phyloP scores from a whole-genome alignment of 2,329 filamentous ascomycete species.

The Arthroderma sp. region DNA sequence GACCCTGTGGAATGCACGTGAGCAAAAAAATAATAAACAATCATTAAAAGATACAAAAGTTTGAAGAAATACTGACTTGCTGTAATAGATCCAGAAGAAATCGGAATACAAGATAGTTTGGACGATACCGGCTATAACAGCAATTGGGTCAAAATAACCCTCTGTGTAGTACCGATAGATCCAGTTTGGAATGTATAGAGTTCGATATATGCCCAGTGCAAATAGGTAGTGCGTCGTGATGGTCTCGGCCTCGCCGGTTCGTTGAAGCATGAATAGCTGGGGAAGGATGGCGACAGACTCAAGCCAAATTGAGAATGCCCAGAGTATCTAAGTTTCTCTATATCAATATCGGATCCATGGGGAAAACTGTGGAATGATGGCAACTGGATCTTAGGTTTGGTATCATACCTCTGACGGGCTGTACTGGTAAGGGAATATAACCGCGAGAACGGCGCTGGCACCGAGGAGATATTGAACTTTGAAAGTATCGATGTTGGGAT shows the following conservation, averaged over 20 bases:
- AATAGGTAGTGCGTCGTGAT: slow-evolving; percentile 98
- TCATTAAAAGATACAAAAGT: neutral
- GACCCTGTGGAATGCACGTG: slow-evolving; percentile 33
- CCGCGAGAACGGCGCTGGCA: slow-evolving; percentile 61
- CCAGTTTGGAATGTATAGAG: slow-evolving; percentile 98
- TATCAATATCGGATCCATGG: slow-evolving; percentile 4
- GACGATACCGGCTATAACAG: slow-evolving; percentile 74
- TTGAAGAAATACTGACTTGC: slow-evolving; percentile 47
- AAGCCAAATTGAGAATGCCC: slow-evolving; percentile 97
- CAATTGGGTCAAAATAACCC: slow-evolving; percentile 70
- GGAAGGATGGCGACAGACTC: slow-evolving; percentile 93
- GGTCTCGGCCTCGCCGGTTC: slow-evolving; percentile 96
- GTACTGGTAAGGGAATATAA: slow-evolving; percentile 79
- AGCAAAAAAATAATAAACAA: neutral
- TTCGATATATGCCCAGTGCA: slow-evolving; percentile 78
- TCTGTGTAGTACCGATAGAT: slow-evolving; percentile 79
- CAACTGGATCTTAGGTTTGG: slow-evolving; percentile 3
- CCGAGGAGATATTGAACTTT: slow-evolving; percentile 87
- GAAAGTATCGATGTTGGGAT: slow-evolving; percentile 94
- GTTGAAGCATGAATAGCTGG: slow-evolving; percentile 94
- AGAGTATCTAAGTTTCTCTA: slow-evolving; percentile 54
- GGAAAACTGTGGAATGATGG: neutral
- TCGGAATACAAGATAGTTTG: slow-evolving; percentile 96
- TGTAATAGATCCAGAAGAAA: slow-evolving; percentile 99
- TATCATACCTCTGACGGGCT: slow-evolving; percentile 48